These are phyloP conservation scores for Penicillium cosmopolitanum DNA, from an alignment of 495 filamentous ascomycete species.

Conservation along the genomic window DNA sequence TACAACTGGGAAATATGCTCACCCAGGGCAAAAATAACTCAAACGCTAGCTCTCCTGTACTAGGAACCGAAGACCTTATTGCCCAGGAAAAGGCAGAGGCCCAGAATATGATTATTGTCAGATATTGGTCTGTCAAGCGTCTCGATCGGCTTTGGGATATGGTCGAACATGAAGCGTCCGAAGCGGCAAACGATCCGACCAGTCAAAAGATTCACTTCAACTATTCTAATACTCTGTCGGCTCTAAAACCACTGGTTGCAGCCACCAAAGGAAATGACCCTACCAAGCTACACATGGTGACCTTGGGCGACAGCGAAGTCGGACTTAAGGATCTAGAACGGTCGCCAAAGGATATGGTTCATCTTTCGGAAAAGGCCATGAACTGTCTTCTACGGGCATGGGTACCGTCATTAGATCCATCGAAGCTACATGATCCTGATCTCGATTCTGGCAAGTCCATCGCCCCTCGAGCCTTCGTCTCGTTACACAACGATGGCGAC, in stretches of 20 bases:
- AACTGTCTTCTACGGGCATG: conserved; percentile 41
- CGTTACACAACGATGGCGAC: conserved; percentile 34
- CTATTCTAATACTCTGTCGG: conserved; percentile 20
- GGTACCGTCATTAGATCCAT: conserved; percentile 26
- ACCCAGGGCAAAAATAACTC: conserved; percentile 4
- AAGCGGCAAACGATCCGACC: conserved; percentile 32
- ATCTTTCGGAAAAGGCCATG: conserved; percentile 40
- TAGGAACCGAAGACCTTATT: conserved; percentile 32
- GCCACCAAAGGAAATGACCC: conserved; percentile 23
- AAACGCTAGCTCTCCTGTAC: not conserved
- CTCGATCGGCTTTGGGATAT: conserved; percentile 44
- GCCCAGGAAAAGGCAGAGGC: conserved; percentile 48
- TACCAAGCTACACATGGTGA: conserved; percentile 33
- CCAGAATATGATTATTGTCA: conserved; percentile 52
- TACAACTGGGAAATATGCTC: conserved; percentile 42
- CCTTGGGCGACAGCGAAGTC: conserved; percentile 37
- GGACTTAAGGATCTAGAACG: conserved; percentile 39
- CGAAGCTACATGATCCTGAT: conserved; percentile 8
- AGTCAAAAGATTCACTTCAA: conserved; percentile 32
- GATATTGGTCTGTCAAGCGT: conserved; percentile 48
- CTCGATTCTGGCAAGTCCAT: not conserved
- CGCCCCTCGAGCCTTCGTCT: conserved; percentile 23
- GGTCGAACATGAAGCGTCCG: conserved; percentile 40
- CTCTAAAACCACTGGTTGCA: conserved; percentile 17
- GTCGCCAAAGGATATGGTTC: conserved; percentile 45